Conservation (phyloP, 148 eudicot species). For the Amaranthus cruentus region DNA sequence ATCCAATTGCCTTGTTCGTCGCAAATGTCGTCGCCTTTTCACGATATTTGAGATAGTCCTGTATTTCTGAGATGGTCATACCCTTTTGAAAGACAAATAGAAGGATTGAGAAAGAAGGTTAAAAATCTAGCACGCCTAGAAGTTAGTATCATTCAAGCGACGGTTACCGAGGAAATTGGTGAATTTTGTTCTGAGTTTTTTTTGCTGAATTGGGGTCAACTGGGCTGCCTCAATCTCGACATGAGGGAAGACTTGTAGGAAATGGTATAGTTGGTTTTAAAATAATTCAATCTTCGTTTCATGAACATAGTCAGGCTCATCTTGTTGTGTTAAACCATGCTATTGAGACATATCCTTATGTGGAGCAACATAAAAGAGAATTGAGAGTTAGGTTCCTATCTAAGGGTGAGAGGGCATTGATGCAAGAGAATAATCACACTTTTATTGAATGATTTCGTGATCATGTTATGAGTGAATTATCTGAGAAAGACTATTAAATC, state of each 20-base stretch:
- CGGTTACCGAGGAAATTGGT: neutral
- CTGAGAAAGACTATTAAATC: neutral
- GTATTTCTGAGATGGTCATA: too few relatives aligned
- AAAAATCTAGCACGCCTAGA: neutral
- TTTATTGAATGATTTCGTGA: neutral
- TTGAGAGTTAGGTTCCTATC: neutral
- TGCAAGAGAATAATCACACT: neutral
- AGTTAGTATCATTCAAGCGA: neutral
- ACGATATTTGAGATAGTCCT: too few relatives aligned
- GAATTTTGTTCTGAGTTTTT: neutral
- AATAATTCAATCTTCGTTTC: neutral
- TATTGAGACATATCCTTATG: neutral
- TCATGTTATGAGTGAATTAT: neutral
- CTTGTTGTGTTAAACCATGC: neutral
- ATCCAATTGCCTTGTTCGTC: too few relatives aligned
- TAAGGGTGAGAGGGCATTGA: neutral
- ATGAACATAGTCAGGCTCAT: neutral
- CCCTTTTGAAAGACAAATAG: neutral
- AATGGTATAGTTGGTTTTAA: neutral
- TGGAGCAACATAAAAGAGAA: too few relatives aligned
- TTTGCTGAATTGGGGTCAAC: neutral
- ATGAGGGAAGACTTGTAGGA: slow-evolving; percentile 5
- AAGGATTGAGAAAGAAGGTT: neutral
- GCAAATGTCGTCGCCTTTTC: too few relatives aligned
- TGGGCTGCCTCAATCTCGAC: neutral